phyloP scores from a whole-genome alignment of 768 basidiomycete genomes.

The Kwoniella sp. region DNA sequence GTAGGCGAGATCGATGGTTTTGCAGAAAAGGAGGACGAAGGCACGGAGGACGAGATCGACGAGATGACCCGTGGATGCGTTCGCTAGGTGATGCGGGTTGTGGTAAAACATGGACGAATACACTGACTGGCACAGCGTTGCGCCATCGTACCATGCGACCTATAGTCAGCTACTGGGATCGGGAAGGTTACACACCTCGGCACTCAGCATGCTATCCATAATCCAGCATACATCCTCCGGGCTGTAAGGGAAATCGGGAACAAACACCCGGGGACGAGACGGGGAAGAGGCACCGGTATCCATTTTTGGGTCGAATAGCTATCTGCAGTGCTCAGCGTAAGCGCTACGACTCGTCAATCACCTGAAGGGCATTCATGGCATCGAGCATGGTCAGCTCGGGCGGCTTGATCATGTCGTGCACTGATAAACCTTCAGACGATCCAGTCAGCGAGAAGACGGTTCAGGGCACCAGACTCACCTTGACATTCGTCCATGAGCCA shows the following conservation, averaged over 20 bases:
- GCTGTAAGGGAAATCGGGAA: conserved; percentile 60
- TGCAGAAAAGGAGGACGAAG: conserved; percentile 64
- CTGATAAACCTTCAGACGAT: not conserved
- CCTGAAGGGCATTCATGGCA: conserved; percentile 92
- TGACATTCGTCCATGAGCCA: conserved; percentile 6
- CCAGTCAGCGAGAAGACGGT: not conserved
- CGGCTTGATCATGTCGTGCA: conserved; percentile 61
- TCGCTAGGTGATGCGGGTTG: conserved; percentile 54
- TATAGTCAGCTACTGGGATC: conserved; percentile 41
- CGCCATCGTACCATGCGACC: conserved; percentile 85
- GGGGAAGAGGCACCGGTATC: conserved; percentile 85
- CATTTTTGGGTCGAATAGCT: conserved; percentile 87
- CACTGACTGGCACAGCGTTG: conserved; percentile 78
- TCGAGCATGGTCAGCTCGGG: conserved; percentile 72
- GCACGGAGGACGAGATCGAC: conserved; percentile 66
- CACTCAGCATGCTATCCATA: conserved; percentile 68
- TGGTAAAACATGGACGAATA: conserved; percentile 74
- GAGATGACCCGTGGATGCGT: conserved; percentile 56
- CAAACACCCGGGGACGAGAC: no score
- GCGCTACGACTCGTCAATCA: conserved; percentile 37
- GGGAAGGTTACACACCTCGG: conserved; percentile 58
- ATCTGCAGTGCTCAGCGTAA: no score
- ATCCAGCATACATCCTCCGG: conserved; percentile 86
- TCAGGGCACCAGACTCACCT: not conserved
- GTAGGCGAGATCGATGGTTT: conserved; percentile 78